Evolutionary conservation across 2,329 filamentous ascomycete genomes (phyloP).

Genomic region (Aureobasidium zeae): DNA sequence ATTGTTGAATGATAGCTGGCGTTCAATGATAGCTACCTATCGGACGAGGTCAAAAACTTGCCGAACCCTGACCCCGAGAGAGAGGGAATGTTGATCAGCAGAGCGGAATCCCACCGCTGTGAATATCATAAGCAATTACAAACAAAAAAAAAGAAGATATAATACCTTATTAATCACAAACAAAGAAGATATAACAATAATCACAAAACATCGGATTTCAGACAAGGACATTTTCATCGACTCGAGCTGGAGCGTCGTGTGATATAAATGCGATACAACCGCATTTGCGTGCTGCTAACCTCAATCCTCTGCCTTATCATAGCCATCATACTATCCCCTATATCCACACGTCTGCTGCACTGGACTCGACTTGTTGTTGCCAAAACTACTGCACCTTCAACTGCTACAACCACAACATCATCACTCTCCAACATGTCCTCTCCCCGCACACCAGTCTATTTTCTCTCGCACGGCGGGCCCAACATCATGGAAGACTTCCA

Average conservation of each 20-base stretch:
- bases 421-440: background rate
- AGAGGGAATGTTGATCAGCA: constrained; percentile 1
- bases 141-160: no score
- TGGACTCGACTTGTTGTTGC: background rate
- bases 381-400: no score
- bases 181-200: background rate
- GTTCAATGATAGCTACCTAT: no score
- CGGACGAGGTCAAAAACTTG: background rate
- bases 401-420: background rate
- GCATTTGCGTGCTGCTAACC: background rate
- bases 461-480: constrained; percentile 45
- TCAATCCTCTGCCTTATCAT: constrained; percentile 7
- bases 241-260: background rate
- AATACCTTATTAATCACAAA: no score
- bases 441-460: constrained; percentile 42
- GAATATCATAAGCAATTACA: background rate
- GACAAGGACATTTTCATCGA: no score
- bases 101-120: constrained; percentile 5
- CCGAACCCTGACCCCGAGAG: background rate
- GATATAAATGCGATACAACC: background rate
- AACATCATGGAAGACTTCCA: constrained; percentile 52
- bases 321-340: constrained; percentile 9
- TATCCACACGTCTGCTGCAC: background rate
- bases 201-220: constrained; percentile 1
- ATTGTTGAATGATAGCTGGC: no score